Evolutionary conservation across 345 rosid genomes (phyloP).

Genomic region (Syzygium oleosum): DNA sequence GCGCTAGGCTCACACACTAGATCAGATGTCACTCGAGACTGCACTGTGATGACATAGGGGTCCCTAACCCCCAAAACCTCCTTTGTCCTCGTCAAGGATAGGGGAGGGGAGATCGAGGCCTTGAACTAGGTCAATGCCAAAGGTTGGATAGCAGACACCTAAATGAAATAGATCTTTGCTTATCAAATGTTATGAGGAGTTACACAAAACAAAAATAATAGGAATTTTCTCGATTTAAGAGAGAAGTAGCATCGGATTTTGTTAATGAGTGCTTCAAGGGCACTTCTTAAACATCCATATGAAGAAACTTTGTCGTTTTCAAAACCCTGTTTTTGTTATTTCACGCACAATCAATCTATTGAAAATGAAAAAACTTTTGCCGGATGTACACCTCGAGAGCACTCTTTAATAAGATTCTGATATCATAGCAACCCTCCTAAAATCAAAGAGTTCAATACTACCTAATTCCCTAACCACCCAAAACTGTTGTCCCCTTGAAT

Average conservation of each 20-base stretch:
- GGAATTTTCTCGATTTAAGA: background rate
- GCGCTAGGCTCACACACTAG: background rate
- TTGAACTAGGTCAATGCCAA: background rate
- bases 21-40: background rate
- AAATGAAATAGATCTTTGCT: background rate
- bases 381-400: background rate
- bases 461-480: background rate
- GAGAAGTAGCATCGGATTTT: background rate
- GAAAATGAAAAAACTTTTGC: background rate
- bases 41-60: background rate
- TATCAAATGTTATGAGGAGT: background rate
- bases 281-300: background rate
- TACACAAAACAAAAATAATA: no score
- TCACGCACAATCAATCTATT: background rate
- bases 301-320: background rate
- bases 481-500: background rate
- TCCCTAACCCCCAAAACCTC: background rate
- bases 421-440: background rate
- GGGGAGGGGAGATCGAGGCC: background rate
- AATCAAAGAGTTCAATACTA: background rate
- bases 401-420: background rate
- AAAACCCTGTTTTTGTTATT: background rate
- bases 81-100: background rate
- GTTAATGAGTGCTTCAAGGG: background rate
- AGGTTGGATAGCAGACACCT: background rate